These are phyloP conservation scores for Rosa rugosa DNA, from an alignment of 306 rosid species.

Conservation along the genomic window DNA sequence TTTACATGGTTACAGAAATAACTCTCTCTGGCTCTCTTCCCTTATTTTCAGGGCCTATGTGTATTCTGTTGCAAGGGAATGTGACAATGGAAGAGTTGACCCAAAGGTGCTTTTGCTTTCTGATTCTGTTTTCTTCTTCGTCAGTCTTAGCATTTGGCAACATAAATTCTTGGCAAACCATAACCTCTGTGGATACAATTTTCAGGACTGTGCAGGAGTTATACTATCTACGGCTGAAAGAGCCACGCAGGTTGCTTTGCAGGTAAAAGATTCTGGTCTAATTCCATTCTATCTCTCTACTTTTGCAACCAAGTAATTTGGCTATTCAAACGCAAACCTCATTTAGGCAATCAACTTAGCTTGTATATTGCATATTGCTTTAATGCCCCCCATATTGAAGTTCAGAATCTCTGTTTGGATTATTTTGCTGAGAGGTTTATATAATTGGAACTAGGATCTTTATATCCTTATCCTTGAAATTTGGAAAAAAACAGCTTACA, in stretches of 20 bases:
- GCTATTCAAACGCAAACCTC: background rate
- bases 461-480: background rate
- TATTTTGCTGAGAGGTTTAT: background rate
- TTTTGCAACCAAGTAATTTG: background rate
- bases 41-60: slow-evolving; percentile 71
- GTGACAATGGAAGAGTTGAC: slow-evolving; percentile 76
- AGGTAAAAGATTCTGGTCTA: slow-evolving; percentile 41
- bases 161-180: background rate
- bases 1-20: slow-evolving; percentile 18
- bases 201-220: slow-evolving; percentile 97
- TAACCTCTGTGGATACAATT: slow-evolving; percentile 24
- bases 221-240: slow-evolving; percentile 85
- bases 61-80: slow-evolving; percentile 95
- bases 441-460: background rate
- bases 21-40: slow-evolving; percentile 8
- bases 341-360: background rate
- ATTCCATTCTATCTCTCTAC: background rate
- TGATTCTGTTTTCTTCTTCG: slow-evolving; percentile 8
- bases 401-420: background rate
- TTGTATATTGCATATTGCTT: background rate
- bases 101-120: slow-evolving; percentile 58
- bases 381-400: background rate
- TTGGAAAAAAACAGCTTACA: background rate
- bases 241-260: slow-evolving; percentile 95
- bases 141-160: slow-evolving; percentile 1